Conservation (phyloP, 306 rosid genomes). For the Calophaca sinica region DNA sequence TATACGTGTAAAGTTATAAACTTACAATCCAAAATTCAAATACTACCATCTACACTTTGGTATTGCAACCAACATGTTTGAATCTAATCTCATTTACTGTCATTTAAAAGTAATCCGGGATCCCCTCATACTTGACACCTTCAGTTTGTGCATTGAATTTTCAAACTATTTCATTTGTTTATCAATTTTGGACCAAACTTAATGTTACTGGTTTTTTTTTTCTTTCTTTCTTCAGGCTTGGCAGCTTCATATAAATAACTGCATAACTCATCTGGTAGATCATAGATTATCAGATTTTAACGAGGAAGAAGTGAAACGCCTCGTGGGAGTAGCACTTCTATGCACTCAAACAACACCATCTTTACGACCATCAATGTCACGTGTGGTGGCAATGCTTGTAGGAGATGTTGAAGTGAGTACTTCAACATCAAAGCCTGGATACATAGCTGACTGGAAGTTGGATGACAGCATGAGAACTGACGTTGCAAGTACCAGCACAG, state of each 20-base stretch:
- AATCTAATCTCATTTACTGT: not conserved
- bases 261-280: constrained; percentile 57
- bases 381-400: constrained; percentile 76
- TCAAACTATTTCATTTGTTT: not conserved
- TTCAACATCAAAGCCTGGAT: constrained; percentile 67
- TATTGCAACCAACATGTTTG: not conserved
- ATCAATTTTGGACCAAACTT: not conserved
- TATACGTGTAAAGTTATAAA: not conserved
- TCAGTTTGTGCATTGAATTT: not conserved
- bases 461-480: constrained; percentile 52
- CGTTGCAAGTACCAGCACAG: constrained; percentile 45
- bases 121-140: not conserved
- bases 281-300: constrained; percentile 50
- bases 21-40: not conserved
- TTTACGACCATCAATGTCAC: constrained; percentile 73
- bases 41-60: constrained; percentile 8
- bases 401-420: constrained; percentile 68
- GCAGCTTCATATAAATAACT: constrained; percentile 64
- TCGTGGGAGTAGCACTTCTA: constrained; percentile 60
- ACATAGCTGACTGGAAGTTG: constrained; percentile 72
- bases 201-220: constrained; percentile 5
- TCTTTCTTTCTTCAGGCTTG: constrained; percentile 56
- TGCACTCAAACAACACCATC: constrained; percentile 75
- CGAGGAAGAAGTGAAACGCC: constrained; percentile 57
- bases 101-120: not conserved